A percentile compares a stretch with the other conserved stretches of the same genome.
phyloP scores from a whole-genome alignment of 1,139 yeast species.

The Williopsis jadinii region DNA sequence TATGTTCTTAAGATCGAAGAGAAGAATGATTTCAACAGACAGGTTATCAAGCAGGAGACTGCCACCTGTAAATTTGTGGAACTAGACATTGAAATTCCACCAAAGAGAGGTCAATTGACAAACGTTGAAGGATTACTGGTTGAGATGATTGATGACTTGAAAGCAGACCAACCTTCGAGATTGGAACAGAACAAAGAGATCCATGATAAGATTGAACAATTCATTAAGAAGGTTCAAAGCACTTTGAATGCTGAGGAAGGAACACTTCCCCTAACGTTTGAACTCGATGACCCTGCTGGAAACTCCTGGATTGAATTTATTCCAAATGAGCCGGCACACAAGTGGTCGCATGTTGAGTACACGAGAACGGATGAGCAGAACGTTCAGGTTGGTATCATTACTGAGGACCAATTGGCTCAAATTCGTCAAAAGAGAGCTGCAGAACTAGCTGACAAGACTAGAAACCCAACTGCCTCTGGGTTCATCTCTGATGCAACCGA shows the following conservation, averaged over 20 bases:
- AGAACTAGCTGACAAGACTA: conserved; percentile 31
- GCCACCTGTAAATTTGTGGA: conserved; percentile 80
- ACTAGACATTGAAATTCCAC: conserved; percentile 90
- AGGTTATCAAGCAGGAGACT: conserved; percentile 85
- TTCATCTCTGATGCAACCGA: conserved; percentile 65
- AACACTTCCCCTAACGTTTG: conserved; percentile 70
- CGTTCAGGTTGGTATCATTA: conserved; percentile 75
- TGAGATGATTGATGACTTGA: conserved; percentile 81
- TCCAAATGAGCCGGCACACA: conserved; percentile 85
- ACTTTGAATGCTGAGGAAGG: conserved; percentile 59
- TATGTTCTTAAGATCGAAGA: conserved; percentile 65
- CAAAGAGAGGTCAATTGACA: conserved; percentile 88
- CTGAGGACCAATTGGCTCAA: conserved; percentile 67
- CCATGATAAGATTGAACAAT: conserved; percentile 65
- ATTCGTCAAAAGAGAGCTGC: conserved; percentile 29
- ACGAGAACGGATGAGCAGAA: conserved; percentile 85
- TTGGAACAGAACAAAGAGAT: conserved; percentile 66
- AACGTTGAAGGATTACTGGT: conserved; percentile 82
- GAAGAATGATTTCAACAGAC: conserved; percentile 77
- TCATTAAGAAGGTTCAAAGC: conserved; percentile 52
- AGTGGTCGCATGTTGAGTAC: conserved; percentile 86
- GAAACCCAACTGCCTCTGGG: conserved; percentile 48
- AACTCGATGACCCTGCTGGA: conserved; percentile 92
- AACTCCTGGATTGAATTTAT: conserved; percentile 92
- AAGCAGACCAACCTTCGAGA: conserved; percentile 76